Percentiles rank a stretch among this genome's conserved stretches.
These are phyloP conservation scores for Chimonanthus salicifolius DNA, from an alignment of 164 flowering plant species.

Conservation along the genomic window DNA sequence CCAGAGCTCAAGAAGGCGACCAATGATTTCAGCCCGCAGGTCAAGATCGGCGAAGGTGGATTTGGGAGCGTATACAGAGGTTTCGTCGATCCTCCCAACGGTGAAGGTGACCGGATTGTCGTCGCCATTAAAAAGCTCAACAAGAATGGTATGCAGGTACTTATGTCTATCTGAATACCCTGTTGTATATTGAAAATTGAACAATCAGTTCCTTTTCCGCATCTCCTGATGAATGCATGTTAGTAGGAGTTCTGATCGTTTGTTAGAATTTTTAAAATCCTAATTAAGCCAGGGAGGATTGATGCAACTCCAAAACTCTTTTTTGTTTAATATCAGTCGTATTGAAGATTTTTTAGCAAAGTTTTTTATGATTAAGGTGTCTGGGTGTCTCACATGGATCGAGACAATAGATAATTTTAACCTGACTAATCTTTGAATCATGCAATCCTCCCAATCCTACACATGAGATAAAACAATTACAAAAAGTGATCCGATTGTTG, in stretches of 20 bases:
- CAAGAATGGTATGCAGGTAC: constrained; percentile 63
- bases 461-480: no score
- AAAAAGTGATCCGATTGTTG: no score
- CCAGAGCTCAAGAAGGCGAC: constrained; percentile 59
- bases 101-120: constrained; percentile 32
- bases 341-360: no score
- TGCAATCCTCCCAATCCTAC: no score
- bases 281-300: background rate
- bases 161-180: background rate
- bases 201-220: background rate
- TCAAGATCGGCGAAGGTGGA: constrained; percentile 81
- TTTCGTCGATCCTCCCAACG: constrained; percentile 38
- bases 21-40: constrained; percentile 40
- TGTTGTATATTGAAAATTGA: background rate
- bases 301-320: no score
- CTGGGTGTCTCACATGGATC: no score
- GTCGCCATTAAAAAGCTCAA: constrained; percentile 79
- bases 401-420: no score
- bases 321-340: no score
- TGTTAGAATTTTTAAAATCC: background rate
- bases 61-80: constrained; percentile 75
- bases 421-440: no score
- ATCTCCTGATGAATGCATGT: background rate
- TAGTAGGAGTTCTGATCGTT: background rate
- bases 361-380: no score